Conservation (phyloP, 768 basidiomycete species). For the Boletus sp. region DNA sequence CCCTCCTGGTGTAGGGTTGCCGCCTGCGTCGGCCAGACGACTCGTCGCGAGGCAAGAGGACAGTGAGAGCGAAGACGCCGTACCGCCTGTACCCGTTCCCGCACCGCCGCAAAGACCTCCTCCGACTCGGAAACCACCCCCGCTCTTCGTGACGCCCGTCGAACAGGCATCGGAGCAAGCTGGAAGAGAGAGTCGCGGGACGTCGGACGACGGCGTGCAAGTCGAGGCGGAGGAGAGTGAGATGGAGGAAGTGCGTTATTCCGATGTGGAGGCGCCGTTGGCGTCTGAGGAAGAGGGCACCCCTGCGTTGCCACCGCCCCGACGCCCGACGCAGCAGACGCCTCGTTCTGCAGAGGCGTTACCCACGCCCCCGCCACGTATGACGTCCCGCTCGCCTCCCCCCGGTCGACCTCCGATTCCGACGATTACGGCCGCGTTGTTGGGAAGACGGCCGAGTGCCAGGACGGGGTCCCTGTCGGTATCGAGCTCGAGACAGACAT, state of each 20-base stretch:
- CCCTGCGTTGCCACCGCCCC: conserved; percentile 56
- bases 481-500: conserved; percentile 39
- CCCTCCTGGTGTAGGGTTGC: conserved; percentile 28
- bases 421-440: conserved; percentile 28
- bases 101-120: conserved; percentile 32
- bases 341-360: conserved; percentile 32
- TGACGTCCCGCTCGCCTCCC: conserved; percentile 30
- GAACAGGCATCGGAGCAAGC: conserved; percentile 22
- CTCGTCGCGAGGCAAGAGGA: conserved; percentile 24
- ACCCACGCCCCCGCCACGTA: conserved; percentile 48
- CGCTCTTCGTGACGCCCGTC: conserved; percentile 8
- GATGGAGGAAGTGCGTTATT: conserved; percentile 61
- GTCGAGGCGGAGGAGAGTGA: conserved; percentile 75
- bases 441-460: conserved; percentile 40
- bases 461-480: conserved; percentile 29
- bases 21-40: conserved; percentile 17
- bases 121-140: conserved; percentile 33
- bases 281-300: conserved; percentile 36
- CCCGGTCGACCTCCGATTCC: conserved; percentile 40
- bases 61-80: conserved; percentile 27
- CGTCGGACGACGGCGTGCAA: conserved; percentile 59
- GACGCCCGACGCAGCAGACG: conserved; percentile 30
- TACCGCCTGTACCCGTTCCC: conserved; percentile 31
- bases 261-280: conserved; percentile 42
- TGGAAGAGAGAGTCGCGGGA: conserved; percentile 43